These are phyloP conservation scores for Aspergillus egyptiacus DNA, from an alignment of 495 filamentous ascomycete genomes.

Conservation along the genomic window DNA sequence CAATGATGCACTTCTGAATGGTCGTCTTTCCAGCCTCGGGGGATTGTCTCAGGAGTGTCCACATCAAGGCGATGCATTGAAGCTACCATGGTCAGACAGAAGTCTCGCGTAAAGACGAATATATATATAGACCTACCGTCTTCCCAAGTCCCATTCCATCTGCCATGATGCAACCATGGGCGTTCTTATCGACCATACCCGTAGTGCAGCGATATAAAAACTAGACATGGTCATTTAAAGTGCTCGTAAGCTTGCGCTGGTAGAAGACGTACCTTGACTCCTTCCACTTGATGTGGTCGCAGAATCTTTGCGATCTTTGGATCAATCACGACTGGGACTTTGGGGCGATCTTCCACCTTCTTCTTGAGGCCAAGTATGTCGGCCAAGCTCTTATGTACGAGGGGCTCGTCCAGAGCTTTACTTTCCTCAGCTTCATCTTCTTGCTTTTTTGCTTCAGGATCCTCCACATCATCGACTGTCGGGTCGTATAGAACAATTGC, in stretches of 20 bases:
- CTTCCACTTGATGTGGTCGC: slow-evolving; percentile 95
- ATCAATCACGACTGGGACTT: slow-evolving; percentile 96
- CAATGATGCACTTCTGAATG: slow-evolving; percentile 97
- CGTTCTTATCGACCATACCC: slow-evolving; percentile 86
- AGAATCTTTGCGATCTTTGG: slow-evolving; percentile 85
- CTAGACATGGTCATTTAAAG: slow-evolving; percentile 21
- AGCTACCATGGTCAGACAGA: slow-evolving; percentile 43
- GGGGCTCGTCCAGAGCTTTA: slow-evolving; percentile 62
- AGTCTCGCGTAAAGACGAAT: not conserved
- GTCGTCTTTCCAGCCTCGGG: slow-evolving; percentile 87
- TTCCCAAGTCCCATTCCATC: slow-evolving; percentile 99
- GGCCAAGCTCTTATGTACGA: slow-evolving; percentile 89
- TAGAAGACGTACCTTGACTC: slow-evolving; percentile 61
- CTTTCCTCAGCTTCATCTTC: slow-evolving; percentile 45
- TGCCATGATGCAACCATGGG: slow-evolving; percentile 98
- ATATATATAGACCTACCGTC: slow-evolving; percentile 50
- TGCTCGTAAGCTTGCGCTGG: not conserved
- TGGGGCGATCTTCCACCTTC: slow-evolving; percentile 68
- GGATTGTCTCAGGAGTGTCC: slow-evolving; percentile 94
- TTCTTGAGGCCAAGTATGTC: slow-evolving; percentile 96
- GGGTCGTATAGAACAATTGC: slow-evolving; percentile 95
- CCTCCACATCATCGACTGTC: slow-evolving; percentile 79
- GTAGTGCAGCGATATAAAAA: slow-evolving; percentile 94
- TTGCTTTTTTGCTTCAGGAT: slow-evolving; percentile 44
- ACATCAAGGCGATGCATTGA: slow-evolving; percentile 79